Evolutionary conservation across 1,284 basidiomycete genomes (phyloP), one percentile per base, ranked within the genome.

Genomic region (Tranzscheliella williamsii): DNA sequence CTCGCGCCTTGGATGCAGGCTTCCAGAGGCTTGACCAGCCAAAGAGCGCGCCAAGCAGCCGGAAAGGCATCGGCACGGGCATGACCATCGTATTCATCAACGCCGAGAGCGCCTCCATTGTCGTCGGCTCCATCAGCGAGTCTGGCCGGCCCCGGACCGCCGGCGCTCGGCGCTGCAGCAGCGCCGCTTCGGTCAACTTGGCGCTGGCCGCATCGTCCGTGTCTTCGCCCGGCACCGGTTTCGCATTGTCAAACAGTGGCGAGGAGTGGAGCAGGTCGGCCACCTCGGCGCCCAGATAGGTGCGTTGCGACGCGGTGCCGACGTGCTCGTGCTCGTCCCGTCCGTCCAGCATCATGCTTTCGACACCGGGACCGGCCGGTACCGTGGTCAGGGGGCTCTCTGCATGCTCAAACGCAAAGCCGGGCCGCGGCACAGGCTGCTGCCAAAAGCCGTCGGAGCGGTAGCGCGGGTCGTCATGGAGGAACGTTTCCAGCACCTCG

Each of bases 11-110:
- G n/a, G 31, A 18, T 9, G 40, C 17, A 22, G 37, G 20, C 6
- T 23, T 23, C 49, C 53, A 63, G 29, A 63, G 40, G 29, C 33
- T 38, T 3, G 44, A 48, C 60, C 60, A 63, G 16, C 60, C 60
- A 20, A 57, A 46, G 16, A 63, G 27, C 26, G 60, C 60, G 5
- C 60, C 60, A 1, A 63, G 42, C 35, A 63, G 16, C 1, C 60
- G 45, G 36, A 63, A 46, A 0, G 60, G 60, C 49, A 63, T 63
- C 34, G 60, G 60, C 5, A 63, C 60, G 7, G 60, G 60, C 53
- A 63, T 63, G n/a, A 56, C 53, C 42, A 61, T 50, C n/a, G 49
- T 63, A 24, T 63, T 63, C 38, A 63, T 47, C 5, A 63, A 57
- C n/a, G 60, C 53, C 3, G 49, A 53, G 0, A 63, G 31, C 22